phyloP scores from a whole-genome alignment of 192 early-diverging fungal genomes.

The Gonapodya sp. region DNA sequence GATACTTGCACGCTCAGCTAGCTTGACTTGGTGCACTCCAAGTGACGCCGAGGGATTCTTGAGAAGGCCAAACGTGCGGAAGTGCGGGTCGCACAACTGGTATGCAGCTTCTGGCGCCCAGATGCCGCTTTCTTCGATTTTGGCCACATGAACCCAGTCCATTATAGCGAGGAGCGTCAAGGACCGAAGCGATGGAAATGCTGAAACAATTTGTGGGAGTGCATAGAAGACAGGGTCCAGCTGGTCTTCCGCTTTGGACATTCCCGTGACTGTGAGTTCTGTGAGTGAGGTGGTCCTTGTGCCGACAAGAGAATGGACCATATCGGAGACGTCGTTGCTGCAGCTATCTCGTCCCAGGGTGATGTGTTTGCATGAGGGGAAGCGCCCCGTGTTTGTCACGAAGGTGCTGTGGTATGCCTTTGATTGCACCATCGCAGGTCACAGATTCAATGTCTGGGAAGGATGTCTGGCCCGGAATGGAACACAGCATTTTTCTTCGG shows the following conservation, averaged over 20 bases:
- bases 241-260: background rate
- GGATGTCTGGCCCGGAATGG: background rate
- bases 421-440: background rate
- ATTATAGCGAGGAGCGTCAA: background rate
- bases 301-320: background rate
- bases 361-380: background rate
- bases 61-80: background rate
- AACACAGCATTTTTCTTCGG: no score
- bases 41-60: background rate
- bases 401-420: background rate
- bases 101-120: background rate
- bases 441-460: background rate
- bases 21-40: background rate
- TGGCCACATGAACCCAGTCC: background rate
- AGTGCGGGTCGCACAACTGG: background rate
- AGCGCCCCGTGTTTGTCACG: background rate
- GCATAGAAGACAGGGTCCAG: background rate
- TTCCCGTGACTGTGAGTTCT: background rate
- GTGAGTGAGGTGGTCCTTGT: background rate
- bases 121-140: background rate
- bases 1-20: background rate
- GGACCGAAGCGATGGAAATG: constrained; percentile 1
- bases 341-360: background rate
- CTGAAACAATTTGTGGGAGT: background rate
- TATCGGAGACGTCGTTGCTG: background rate